Base-by-base conservation (phyloP, 1,139 yeast species). In the Blastobotrys malaysiensis region DNA sequence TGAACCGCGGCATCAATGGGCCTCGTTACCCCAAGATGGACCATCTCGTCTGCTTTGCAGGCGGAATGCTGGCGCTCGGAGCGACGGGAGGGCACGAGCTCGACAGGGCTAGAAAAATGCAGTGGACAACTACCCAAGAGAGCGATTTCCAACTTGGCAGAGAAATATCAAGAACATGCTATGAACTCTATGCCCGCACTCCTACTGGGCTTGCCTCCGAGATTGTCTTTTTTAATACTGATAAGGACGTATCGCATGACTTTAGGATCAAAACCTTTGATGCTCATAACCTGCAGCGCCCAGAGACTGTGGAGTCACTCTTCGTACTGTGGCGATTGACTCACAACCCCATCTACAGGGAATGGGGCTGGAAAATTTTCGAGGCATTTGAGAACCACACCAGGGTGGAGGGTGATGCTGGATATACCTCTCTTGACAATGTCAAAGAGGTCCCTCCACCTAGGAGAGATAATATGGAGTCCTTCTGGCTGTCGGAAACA, bases 401-500 rank as follows among this genome's bases (percentile, higher is more conserved):
- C 2, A 77, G 75, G 60, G 75, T 81, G 31, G 76, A 77, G 46
- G 69, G 71, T 3, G 79, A 78, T 27, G 86, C 88, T 5, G 78
- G 90, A 3, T 90, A 83, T 69, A 77, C 89, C 1, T 80, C 88
- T 5, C 71, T 91, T 60, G 75, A 78, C 52, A 88, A 88, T 66
- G 95, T 89, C 50, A 75, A 82, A 1, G 60, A 64, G 1, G 61
- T 69, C 3, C 77, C 81, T 14, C 83, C 88, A 9, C 70, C 67
- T 36, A 70, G 68, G 60, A 73, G 80, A 53, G 96, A 91, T 70
- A 88, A 88, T 66, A 81, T 88, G 79, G 97, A 91, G 70, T 85
- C 95, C 14, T 89, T 89, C 76, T 91, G 98, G 98, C 76, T 88
- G 56, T 91, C 97, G 0, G 97, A 91, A 69, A 91, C 98, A 1